A percentile compares a stretch with the other conserved stretches of the same genome.
Conservation (phyloP, 2,329 filamentous ascomycete species). For the Sclerotinia sclerotiorum region DNA sequence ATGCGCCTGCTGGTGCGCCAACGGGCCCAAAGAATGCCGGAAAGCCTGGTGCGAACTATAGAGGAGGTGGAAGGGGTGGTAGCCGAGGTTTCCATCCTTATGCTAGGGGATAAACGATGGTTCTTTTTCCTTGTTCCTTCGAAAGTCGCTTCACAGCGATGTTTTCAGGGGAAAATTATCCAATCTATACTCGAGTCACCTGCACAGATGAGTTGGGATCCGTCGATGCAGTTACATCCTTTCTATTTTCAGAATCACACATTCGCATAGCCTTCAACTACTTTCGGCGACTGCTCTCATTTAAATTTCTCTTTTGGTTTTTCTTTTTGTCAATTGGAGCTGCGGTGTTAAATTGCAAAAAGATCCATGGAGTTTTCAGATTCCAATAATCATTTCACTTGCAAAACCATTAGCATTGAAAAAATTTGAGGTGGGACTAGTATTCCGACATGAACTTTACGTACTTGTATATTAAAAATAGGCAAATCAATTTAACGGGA, state of each 20-base stretch:
- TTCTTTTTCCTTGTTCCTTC: not conserved
- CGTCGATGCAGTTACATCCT: not conserved
- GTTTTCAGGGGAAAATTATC: not conserved
- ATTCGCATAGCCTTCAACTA: not conserved
- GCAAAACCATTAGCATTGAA: not conserved
- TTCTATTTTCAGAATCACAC: not conserved
- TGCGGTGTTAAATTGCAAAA: not conserved
- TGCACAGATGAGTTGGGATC: not conserved
- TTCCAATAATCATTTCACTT: not conserved
- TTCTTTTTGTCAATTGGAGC: not conserved
- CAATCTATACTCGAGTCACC: not conserved
- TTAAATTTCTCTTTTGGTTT: not conserved
- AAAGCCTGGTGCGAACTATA: constrained; percentile 87
- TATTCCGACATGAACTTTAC: not conserved
- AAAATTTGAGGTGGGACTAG: not conserved
- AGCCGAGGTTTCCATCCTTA: constrained; percentile 82
- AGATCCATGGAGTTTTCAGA: not conserved
- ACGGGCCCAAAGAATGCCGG: constrained; percentile 96
- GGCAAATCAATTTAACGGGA: not conserved
- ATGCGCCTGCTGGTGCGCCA: constrained; percentile 76
- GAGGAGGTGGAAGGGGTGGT: constrained; percentile 79
- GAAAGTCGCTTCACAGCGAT: no score
- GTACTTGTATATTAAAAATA: not conserved
- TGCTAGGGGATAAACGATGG: constrained; percentile 40
- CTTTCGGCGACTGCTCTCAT: not conserved